Base-by-base conservation (phyloP, 2,329 filamentous ascomycete genomes). In the Verticillium albo-atrum region DNA sequence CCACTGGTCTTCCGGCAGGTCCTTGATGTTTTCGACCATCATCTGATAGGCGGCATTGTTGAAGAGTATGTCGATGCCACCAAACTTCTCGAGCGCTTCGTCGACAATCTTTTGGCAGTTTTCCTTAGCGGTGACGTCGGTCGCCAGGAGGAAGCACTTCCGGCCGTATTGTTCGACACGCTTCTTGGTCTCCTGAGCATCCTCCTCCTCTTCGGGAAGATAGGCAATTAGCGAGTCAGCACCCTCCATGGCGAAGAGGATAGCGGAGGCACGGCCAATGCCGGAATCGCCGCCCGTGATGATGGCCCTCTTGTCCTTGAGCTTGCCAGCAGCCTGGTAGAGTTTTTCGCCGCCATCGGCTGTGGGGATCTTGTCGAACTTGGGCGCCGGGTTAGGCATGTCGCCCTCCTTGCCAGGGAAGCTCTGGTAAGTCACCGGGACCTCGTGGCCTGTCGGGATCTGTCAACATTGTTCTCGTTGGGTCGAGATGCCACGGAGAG, bases 221-320 rank as follows among this genome's bases (percentile, higher is more conserved):
- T 95, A 91, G 4, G 84, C 83, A 64, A 95, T 92, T 60, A 89
- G 79, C 56, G 82, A 85, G 63, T 90, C 85, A 15, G 89, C 90
- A 6, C 90, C 91, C 73, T 95, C 91, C 81, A 91, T 89, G 42
- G 90, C 90, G 67, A 89, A 95, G 0, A 95, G 79, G 17, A 94
- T 81, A 1, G 91, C 89, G 1, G 88, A 84, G 1, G 91, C 87
- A 37, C 89, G 85, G 6, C 91, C 90, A 64, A 95, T 94, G 2
- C 91, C 90, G 6, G 84, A 88, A 72, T 94, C 90, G 3, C 91
- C 91, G 17, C 90, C 90, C 0, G 91, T 94, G 67, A 95, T 94
- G 60, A 95, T 74, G 7, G 90, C 90, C 61, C 85, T 89, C 74
- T 89, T 90, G 62, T 86, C 90, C 67, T 84, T 74, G 6, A 95